phyloP scores from a whole-genome alignment of 2,329 filamentous ascomycete genomes.

The Phyllosticta capitalensis region DNA sequence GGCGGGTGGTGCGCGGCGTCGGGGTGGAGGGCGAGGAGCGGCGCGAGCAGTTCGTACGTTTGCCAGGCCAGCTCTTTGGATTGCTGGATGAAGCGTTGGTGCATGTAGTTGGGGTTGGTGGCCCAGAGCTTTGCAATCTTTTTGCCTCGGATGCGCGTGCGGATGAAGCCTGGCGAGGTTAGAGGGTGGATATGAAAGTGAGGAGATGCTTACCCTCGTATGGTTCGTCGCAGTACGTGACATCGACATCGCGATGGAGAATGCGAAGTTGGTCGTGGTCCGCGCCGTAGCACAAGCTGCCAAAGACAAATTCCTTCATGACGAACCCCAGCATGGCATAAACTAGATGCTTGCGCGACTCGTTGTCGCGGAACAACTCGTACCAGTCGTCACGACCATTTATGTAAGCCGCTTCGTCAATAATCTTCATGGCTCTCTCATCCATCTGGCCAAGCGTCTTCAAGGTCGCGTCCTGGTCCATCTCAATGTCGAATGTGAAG shows the following conservation, averaged over 20 bases:
- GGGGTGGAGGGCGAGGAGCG: background rate
- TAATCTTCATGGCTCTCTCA: background rate
- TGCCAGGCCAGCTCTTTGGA: slow-evolving; percentile 4
- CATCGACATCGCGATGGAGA: background rate
- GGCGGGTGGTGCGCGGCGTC: background rate
- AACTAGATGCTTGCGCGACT: background rate
- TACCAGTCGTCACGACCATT: background rate
- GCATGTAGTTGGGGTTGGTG: background rate
- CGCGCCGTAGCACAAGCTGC: slow-evolving; percentile 4
- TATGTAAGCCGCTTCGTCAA: background rate
- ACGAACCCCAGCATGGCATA: slow-evolving; percentile 2
- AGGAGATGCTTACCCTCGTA: slow-evolving; percentile 3
- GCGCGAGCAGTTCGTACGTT: background rate
- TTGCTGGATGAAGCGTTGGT: background rate
- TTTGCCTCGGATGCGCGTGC: background rate
- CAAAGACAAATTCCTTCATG: slow-evolving; percentile 8
- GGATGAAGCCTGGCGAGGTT: slow-evolving; percentile 2
- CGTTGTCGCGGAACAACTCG: background rate
- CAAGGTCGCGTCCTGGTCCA: background rate
- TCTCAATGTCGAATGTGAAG: background rate
- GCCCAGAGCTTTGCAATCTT: background rate
- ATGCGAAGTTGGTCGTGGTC: background rate
- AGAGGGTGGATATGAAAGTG: background rate
- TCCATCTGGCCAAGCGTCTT: background rate
- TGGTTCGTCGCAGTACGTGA: background rate